phyloP scores from a whole-genome alignment of 1,284 basidiomycete genomes.

The Irpex sp. region DNA sequence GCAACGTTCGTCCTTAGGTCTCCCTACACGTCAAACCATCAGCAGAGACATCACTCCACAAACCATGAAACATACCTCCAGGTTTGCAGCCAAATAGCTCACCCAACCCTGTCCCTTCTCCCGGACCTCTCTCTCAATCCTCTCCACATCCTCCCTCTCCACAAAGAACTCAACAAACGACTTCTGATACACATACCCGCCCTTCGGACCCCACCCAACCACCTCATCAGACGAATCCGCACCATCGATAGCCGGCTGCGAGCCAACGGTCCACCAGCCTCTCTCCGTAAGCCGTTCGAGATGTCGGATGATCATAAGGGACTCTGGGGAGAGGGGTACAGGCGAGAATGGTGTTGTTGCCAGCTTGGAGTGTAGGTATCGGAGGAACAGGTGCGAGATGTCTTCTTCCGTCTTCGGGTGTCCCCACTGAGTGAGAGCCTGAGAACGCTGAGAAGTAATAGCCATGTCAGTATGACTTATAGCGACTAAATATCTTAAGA shows the following conservation, averaged over 20 bases:
- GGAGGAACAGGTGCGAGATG: slow-evolving; percentile 75
- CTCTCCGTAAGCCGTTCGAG: slow-evolving; percentile 71
- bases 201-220: slow-evolving; percentile 90
- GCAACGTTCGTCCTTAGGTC: slow-evolving; percentile 80
- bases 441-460: slow-evolving; percentile 42
- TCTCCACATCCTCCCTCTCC: slow-evolving; percentile 54
- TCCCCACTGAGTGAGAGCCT: slow-evolving; percentile 78
- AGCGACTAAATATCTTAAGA: not conserved
- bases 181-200: slow-evolving; percentile 96
- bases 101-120: slow-evolving; percentile 59
- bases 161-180: slow-evolving; percentile 97
- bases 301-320: slow-evolving; percentile 73
- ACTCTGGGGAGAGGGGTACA: slow-evolving; percentile 81
- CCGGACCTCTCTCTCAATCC: slow-evolving; percentile 55
- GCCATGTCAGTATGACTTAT: no score
- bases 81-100: slow-evolving; percentile 84
- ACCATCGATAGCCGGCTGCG: slow-evolving; percentile 91
- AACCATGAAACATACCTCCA: slow-evolving; percentile 44
- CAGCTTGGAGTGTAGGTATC: slow-evolving; percentile 69
- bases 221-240: slow-evolving; percentile 66
- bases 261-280: slow-evolving; percentile 95
- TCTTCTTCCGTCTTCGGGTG: slow-evolving; percentile 67
- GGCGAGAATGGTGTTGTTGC: slow-evolving; percentile 88
- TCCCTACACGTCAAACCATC: slow-evolving; percentile 45
- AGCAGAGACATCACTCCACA: not conserved